phyloP scores from a whole-genome alignment of 768 basidiomycete genomes.

The Naganishia vaughanmartiniae region DNA sequence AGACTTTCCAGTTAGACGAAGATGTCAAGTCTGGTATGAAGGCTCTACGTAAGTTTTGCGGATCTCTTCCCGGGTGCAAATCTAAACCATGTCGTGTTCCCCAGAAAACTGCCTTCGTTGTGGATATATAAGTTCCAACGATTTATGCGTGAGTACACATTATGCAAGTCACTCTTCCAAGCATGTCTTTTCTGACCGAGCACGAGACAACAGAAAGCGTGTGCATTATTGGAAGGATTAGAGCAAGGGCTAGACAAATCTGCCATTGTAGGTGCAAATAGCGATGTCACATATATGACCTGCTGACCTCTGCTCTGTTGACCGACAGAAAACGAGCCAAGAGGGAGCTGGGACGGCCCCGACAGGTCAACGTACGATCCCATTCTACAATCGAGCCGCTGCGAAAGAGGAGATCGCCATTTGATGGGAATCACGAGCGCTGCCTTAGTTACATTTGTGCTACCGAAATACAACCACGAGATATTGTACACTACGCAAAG shows the following conservation, averaged over 20 bases:
- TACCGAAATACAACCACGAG: neutral
- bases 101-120: conserved; percentile 86
- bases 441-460: too few species aligned
- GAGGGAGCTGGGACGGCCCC: conserved; percentile 9
- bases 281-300: neutral
- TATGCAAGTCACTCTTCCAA: neutral
- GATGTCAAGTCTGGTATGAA: conserved; percentile 82
- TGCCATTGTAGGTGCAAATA: conserved; percentile 20
- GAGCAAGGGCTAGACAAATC: conserved; percentile 69
- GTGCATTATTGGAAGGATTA: conserved; percentile 81
- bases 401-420: conserved; percentile 11
- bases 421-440: neutral
- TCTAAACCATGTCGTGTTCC: neutral
- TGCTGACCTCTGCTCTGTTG: neutral
- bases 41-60: conserved; percentile 66
- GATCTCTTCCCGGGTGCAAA: neutral
- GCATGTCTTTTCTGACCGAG: neutral
- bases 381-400: conserved; percentile 12
- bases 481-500: neutral
- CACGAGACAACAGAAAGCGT: conserved; percentile 58
- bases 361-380: conserved; percentile 7
- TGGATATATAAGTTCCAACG: conserved; percentile 93
- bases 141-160: conserved; percentile 56
- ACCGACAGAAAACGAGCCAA: conserved; percentile 15
- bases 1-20: conserved; percentile 80